These are phyloP conservation scores for Talaromyces adpressus DNA, from an alignment of 495 filamentous ascomycete genomes.

Conservation along the genomic window DNA sequence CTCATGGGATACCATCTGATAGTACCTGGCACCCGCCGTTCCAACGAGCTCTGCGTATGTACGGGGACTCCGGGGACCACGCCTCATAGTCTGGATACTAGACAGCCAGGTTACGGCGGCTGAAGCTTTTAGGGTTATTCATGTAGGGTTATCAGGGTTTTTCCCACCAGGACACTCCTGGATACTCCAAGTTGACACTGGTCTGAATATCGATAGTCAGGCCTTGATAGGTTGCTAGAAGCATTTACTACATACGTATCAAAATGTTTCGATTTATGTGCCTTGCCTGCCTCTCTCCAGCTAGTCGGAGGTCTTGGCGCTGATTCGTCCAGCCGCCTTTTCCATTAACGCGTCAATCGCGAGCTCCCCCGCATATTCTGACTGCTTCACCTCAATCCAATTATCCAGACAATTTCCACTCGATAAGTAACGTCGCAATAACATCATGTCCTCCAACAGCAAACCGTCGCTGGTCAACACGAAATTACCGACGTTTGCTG, in stretches of 20 bases:
- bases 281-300: background rate
- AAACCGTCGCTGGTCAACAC: background rate
- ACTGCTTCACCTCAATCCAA: background rate
- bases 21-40: background rate
- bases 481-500: constrained; percentile 25
- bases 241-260: background rate
- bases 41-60: background rate
- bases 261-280: background rate
- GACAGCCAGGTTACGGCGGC: background rate
- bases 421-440: background rate
- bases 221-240: background rate
- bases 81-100: background rate
- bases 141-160: background rate
- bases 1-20: constrained; percentile 1
- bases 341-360: background rate
- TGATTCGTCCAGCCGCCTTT: constrained; percentile 4
- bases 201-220: background rate
- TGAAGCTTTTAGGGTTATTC: background rate
- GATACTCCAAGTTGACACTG: background rate
- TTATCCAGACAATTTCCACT: background rate
- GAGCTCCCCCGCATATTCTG: background rate
- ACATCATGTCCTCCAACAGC: constrained; percentile 1
- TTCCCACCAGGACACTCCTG: background rate
- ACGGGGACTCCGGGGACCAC: background rate
- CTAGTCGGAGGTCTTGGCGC: background rate